Evolutionary conservation across 2,329 filamentous ascomycete species (phyloP).

Genomic region (Colletotrichum plurivorum): DNA sequence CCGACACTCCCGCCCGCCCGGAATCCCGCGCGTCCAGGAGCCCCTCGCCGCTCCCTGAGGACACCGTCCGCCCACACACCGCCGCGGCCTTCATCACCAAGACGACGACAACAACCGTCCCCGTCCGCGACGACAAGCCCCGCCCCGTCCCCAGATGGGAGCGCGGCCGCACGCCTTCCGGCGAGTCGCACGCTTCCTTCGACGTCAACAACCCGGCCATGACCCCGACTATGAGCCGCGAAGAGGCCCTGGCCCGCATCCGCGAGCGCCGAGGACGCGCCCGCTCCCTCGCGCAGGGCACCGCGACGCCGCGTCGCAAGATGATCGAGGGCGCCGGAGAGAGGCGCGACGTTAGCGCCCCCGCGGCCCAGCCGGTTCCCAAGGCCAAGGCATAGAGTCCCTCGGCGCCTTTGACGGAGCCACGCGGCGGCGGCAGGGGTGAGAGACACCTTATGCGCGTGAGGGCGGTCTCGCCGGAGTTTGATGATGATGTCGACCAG

Average conservation of each 20-base stretch:
- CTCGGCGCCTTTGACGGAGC: conserved; percentile 14
- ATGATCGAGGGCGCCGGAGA: conserved; percentile 64
- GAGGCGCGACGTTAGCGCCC: conserved; percentile 65
- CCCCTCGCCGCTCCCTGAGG: conserved; percentile 20
- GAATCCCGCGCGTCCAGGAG: conserved; percentile 21
- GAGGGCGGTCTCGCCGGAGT: background rate
- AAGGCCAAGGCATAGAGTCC: conserved; percentile 38
- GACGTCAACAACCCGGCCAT: conserved; percentile 71
- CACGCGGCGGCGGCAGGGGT: background rate
- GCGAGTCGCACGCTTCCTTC: conserved; percentile 58
- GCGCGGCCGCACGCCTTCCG: conserved; percentile 61
- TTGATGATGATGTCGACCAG: background rate
- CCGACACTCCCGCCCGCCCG: conserved; percentile 45
- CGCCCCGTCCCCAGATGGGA: conserved; percentile 58
- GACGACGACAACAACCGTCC: conserved; percentile 67
- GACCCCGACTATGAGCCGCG: conserved; percentile 77
- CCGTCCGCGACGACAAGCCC: conserved; percentile 61
- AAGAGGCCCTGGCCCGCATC: conserved; percentile 83
- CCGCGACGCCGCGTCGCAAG: conserved; percentile 72
- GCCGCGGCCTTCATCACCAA: conserved; percentile 63
- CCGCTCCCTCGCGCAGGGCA: conserved; percentile 75
- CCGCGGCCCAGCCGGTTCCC: conserved; percentile 43
- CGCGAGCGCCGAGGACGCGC: conserved; percentile 80
- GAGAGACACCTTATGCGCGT: background rate
- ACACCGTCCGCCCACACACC: conserved; percentile 58